Percentiles rank a stretch among this genome's conserved stretches.
These are phyloP conservation scores for Lepiota venenata DNA, from an alignment of 768 basidiomycete species.

Conservation along the genomic window DNA sequence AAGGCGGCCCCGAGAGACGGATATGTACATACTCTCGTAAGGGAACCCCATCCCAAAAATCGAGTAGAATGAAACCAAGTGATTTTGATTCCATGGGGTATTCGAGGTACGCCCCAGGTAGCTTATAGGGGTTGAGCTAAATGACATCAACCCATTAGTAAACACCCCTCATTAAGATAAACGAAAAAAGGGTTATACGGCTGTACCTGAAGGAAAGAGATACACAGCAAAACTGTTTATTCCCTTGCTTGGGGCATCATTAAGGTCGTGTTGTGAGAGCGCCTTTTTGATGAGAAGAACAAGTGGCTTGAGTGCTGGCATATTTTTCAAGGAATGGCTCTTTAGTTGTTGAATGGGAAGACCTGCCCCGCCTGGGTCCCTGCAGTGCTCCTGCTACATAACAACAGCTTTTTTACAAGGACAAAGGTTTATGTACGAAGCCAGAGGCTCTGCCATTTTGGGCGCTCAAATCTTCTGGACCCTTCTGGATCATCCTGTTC, in stretches of 20 bases:
- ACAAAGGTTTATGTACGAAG: too few species aligned
- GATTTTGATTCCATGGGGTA: constrained; percentile 46
- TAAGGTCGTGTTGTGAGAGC: constrained; percentile 53
- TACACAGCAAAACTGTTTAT: constrained; percentile 69
- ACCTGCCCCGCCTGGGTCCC: too few species aligned
- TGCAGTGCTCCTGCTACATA: too few species aligned
- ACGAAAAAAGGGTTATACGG: neutral
- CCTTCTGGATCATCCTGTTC: too few species aligned
- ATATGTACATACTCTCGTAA: constrained; percentile 38
- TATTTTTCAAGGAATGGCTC: constrained; percentile 46
- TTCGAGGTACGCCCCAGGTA: constrained; percentile 38
- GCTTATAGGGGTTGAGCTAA: constrained; percentile 61
- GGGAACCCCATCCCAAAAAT: constrained; percentile 59
- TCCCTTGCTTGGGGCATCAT: constrained; percentile 62
- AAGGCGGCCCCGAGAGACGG: constrained; percentile 28
- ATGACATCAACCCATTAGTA: neutral
- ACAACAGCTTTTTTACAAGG: too few species aligned
- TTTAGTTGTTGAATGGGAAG: too few species aligned
- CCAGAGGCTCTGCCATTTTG: too few species aligned
- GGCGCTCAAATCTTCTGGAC: too few species aligned
- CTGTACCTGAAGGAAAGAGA: constrained; percentile 66
- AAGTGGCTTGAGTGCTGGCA: constrained; percentile 59
- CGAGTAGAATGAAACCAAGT: constrained; percentile 56
- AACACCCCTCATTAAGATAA: neutral
- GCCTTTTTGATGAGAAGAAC: constrained; percentile 65